Evolutionary conservation across 2,329 filamentous ascomycete genomes (phyloP).

Genomic region (Fusarium buxicola): DNA sequence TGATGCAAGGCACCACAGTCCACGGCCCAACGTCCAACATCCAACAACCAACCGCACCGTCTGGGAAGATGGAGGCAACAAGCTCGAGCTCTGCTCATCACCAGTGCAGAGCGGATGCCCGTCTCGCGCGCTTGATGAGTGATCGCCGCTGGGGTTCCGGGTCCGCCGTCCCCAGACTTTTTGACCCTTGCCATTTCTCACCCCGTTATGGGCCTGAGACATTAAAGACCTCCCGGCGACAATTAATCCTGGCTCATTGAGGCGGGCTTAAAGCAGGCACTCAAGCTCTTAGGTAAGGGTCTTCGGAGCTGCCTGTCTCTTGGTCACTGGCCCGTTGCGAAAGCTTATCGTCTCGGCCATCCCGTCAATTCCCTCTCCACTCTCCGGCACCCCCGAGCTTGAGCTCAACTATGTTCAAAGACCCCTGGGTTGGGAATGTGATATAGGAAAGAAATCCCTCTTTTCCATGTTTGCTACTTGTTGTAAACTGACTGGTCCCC

Average conservation of each 20-base stretch:
- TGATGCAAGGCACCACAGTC: slow-evolving; percentile 38
- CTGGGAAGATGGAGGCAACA: background rate
- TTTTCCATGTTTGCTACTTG: slow-evolving; percentile 5
- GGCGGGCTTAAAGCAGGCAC: slow-evolving; percentile 7
- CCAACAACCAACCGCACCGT: slow-evolving; percentile 1
- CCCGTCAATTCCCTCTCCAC: slow-evolving; percentile 26
- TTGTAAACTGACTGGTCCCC: background rate
- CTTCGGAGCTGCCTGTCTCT: slow-evolving; percentile 4
- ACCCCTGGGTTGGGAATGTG: background rate
- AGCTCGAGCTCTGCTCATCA: slow-evolving; percentile 7
- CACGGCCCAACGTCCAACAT: background rate
- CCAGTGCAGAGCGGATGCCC: background rate
- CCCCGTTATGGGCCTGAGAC: slow-evolving; percentile 4
- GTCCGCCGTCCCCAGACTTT: slow-evolving; percentile 25
- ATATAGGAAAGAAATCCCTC: background rate
- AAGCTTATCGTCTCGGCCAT: slow-evolving; percentile 27
- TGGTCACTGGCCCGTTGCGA: slow-evolving; percentile 14
- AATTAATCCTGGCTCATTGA: slow-evolving; percentile 16
- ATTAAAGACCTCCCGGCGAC: slow-evolving; percentile 8
- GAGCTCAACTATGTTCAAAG: background rate
- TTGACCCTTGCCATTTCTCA: slow-evolving; percentile 4
- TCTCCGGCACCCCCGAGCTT: slow-evolving; percentile 30
- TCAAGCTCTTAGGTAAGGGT: slow-evolving; percentile 20
- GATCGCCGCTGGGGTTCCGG: slow-evolving; percentile 30
- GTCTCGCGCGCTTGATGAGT: background rate